Evolutionary conservation across 495 filamentous ascomycete genomes (phyloP), one percentile per base, ranked within the genome.

Genomic region (Penicillium taxi): DNA sequence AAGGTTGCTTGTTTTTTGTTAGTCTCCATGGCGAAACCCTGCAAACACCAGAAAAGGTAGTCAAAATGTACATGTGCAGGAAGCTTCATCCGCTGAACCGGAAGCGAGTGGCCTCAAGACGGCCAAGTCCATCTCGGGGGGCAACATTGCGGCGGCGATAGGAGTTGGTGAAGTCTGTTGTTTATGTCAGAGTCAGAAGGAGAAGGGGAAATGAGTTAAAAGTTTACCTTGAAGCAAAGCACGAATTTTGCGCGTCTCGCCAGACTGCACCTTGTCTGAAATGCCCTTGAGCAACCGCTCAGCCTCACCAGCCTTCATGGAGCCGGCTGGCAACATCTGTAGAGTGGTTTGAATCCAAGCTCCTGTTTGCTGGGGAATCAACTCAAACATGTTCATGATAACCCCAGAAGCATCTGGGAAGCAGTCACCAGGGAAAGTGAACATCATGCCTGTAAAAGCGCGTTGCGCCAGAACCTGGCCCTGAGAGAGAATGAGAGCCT

Each of bases 381-480:
- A 62, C 54, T 96, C 81, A 51, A 96, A 94, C 44, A 96, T 66
- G 1, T 75, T 80, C 50, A 99, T 77, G 42, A 96, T 63, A n/a
- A 94, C 84, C 8, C 88, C 85, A 16, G 84, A 91, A 5, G 87
- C 88, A 59, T 96, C 93, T 1, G 89, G 75, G 58, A 96, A 88
- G 62, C 88, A 96, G 55, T 95, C 93, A 28, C 79, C 74, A 0
- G 91, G 91, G 69, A 96, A 99, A 0, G 79, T 86, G 55, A 95
- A 96, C 89, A 99, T 96, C 88, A 99, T 90, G 44, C 91, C 91
- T 4, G 87, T 88, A 53, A 96, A 64, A 25, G 93, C 76, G 26
- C 86, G 84, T 56, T 94, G 87, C 14, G 85, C 73, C 22, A 99
- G 69, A 16, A 75, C 56, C 56, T 88, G 82, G 32, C 93, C 91